phyloP scores from a whole-genome alignment of 1,139 yeast genomes.

The Debaryomycetaceae sp. region DNA sequence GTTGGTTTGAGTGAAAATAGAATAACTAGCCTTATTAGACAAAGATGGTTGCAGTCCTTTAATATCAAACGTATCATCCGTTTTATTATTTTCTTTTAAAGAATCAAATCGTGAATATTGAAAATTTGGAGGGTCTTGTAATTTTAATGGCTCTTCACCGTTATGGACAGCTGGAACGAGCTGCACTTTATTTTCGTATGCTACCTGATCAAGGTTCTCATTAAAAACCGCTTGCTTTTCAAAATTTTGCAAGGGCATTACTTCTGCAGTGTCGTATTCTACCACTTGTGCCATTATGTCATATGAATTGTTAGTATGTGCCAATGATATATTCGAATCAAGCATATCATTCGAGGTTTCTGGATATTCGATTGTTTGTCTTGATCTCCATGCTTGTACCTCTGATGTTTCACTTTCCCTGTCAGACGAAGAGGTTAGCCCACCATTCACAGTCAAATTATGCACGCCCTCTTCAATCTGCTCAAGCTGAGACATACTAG shows the following conservation, averaged over 20 bases:
- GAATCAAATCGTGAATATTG: not conserved
- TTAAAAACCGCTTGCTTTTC: slow-evolving; percentile 3
- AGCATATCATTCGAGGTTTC: not conserved
- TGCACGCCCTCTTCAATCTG: not conserved
- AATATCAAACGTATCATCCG: not conserved
- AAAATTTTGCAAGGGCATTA: slow-evolving; percentile 10
- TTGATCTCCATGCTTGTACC: not conserved
- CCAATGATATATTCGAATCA: not conserved
- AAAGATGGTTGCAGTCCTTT: slow-evolving; percentile 1
- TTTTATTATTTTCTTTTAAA: not conserved
- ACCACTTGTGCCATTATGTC: slow-evolving; percentile 14
- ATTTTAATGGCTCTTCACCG: slow-evolving; percentile 11
- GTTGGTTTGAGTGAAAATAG: slow-evolving; percentile 13
- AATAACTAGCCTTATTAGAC: slow-evolving; percentile 4
- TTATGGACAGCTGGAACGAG: not conserved
- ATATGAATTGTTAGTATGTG: slow-evolving; percentile 7
- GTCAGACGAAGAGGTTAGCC: not conserved
- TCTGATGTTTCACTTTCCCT: not conserved
- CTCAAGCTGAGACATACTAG: not conserved
- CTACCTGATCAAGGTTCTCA: not conserved
- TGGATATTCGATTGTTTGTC: not conserved
- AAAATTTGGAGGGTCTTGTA: slow-evolving; percentile 23
- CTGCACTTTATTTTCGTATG: not conserved
- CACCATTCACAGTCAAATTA: not conserved
- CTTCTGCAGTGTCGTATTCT: slow-evolving; percentile 16